Base-by-base conservation (phyloP, 2,329 filamentous ascomycete species). In the Macrophomina tecta region DNA sequence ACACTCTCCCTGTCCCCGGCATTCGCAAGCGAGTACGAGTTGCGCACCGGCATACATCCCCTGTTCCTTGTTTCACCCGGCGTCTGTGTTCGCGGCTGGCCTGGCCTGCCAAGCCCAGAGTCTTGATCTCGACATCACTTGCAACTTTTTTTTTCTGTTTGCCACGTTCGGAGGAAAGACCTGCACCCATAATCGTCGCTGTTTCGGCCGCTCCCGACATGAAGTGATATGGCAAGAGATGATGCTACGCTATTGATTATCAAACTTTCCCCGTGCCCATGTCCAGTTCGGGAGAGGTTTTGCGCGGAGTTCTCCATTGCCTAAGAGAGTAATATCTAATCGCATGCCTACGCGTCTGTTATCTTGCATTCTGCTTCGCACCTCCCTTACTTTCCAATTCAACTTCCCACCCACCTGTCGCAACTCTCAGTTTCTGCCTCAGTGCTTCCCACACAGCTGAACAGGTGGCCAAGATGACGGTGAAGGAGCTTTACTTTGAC, bases 401-500 rank as follows among this genome's bases (percentile, higher is more conserved):
- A 14, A 56, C 32, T 30, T 23, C 18, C 40, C 56, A 38, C 34
- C 38, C 23, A 23, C 32, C 53, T 18, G 23, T 23, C 2, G 23
- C 23, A 2, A 23, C 23, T 23, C 23, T 23, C 23, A 23, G 23
- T 23, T 23, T 23, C 23, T 23, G 23, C 23, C 23, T 23, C 23
- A 23, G 23, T 23, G 23, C 23, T 23, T 23, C 3, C 23, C 23
- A 23, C 23, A 23, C 32, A 34, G 8, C 6, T 32, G 40, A 56
- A 7, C 63, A 65, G 30, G 11, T 34, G 28, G n/a, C 23, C n/a
- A 32, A 11, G 38, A 67, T 67, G 65, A 28, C 65, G 11, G 49
- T 67, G 14, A 67, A 67, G 49, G 56, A 53, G 23, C n/a, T 62
- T 3, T 38, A 67, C 38, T 48, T 56, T 5, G 65, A 67, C 30